Conservation (phyloP, 1,139 yeast species). For the Pichia sp. region DNA sequence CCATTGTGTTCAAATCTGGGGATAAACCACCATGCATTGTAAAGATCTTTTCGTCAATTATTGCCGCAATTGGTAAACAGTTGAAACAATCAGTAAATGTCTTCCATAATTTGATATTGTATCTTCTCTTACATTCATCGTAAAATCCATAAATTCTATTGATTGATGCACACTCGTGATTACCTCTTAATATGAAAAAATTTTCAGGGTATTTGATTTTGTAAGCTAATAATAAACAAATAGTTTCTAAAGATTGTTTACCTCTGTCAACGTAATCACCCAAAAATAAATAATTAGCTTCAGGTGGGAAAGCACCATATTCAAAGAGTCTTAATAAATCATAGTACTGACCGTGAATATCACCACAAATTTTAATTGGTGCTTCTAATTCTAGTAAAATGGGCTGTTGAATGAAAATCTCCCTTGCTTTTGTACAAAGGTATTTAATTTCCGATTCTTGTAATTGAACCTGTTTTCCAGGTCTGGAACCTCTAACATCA, state of each 20-base stretch:
- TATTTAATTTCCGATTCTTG: slow-evolving; percentile 76
- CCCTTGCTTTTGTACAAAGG: slow-evolving; percentile 60
- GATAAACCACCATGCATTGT: slow-evolving; percentile 90
- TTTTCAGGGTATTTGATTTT: slow-evolving; percentile 79
- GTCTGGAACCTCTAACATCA: slow-evolving; percentile 97
- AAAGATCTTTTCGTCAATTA: slow-evolving; percentile 74
- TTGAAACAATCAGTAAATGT: slow-evolving; percentile 74
- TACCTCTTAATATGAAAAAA: slow-evolving; percentile 76
- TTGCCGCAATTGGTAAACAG: slow-evolving; percentile 80
- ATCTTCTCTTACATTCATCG: slow-evolving; percentile 79
- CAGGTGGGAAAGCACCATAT: slow-evolving; percentile 74
- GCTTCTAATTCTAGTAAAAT: slow-evolving; percentile 67
- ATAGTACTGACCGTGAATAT: slow-evolving; percentile 76
- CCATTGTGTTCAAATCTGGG: slow-evolving; percentile 58
- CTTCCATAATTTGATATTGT: slow-evolving; percentile 61
- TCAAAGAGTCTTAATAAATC: slow-evolving; percentile 70
- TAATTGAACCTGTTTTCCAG: slow-evolving; percentile 92
- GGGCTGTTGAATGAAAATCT: slow-evolving; percentile 70
- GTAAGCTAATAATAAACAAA: slow-evolving; percentile 59
- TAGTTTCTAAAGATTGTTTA: slow-evolving; percentile 73
- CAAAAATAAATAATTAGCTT: slow-evolving; percentile 66
- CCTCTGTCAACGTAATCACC: slow-evolving; percentile 91
- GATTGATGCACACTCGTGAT: slow-evolving; percentile 78
- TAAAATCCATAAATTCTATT: slow-evolving; percentile 83
- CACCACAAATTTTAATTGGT: slow-evolving; percentile 83